Percentiles rank a stretch among this genome's conserved stretches.
Evolutionary conservation across 805 yeast species (phyloP).

Genomic region (Metschnikowia drakensbergensis): DNA sequence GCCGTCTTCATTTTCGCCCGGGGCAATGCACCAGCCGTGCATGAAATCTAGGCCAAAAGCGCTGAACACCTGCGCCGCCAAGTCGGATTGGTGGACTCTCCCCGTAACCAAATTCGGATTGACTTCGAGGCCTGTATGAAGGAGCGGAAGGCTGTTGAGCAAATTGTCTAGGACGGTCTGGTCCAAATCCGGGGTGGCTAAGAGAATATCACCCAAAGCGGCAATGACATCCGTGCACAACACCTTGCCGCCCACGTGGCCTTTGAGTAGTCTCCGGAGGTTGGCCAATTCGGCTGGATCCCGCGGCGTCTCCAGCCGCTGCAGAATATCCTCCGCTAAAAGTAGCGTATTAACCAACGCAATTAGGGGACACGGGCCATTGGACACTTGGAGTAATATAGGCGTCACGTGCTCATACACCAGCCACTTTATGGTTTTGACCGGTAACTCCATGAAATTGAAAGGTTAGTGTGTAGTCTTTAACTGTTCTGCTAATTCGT

Average conservation of each 20-base stretch:
- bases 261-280: slow-evolving; percentile 9
- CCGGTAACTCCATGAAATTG: slow-evolving; percentile 12
- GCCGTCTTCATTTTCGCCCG: slow-evolving; percentile 20
- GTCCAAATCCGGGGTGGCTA: slow-evolving; percentile 17
- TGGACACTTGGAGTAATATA: slow-evolving; percentile 69
- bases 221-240: slow-evolving; percentile 40
- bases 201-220: slow-evolving; percentile 45
- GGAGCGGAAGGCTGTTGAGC: slow-evolving; percentile 53
- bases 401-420: slow-evolving; percentile 41
- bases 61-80: slow-evolving; percentile 54
- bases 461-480: too few relatives aligned
- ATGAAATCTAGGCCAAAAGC: slow-evolving; percentile 57
- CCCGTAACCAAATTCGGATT: slow-evolving; percentile 61
- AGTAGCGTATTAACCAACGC: slow-evolving; percentile 71
- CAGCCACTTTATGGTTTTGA: slow-evolving; percentile 31
- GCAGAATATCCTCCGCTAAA: slow-evolving; percentile 39
- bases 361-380: slow-evolving; percentile 87
- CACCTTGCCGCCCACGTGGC: slow-evolving; percentile 8
- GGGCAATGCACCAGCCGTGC: slow-evolving; percentile 74
- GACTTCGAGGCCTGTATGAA: slow-evolving; percentile 68
- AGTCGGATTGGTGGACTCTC: slow-evolving; percentile 46
- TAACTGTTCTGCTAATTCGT: too few relatives aligned
- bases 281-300: neutral
- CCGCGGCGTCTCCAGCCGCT: slow-evolving; percentile 1
- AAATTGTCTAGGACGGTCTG: slow-evolving; percentile 28